phyloP scores from a whole-genome alignment of 75 land plant species.

The Sequoiadendron giganteum region DNA sequence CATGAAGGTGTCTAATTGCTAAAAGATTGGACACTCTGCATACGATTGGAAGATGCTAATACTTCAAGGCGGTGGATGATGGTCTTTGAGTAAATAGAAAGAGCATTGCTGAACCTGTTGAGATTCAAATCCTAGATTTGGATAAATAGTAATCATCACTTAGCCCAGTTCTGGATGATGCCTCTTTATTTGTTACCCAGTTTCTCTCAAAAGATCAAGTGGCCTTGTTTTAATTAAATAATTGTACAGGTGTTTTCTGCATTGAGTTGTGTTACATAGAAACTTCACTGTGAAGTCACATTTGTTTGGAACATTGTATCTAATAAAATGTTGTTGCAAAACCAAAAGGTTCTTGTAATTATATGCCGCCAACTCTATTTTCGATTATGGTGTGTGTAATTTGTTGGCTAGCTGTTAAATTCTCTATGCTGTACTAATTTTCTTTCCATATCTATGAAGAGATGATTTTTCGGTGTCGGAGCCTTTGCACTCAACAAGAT shows the following conservation, averaged over 20 bases:
- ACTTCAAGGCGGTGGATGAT: not conserved
- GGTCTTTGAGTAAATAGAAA: not conserved
- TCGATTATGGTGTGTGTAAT: not conserved
- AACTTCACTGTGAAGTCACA: not conserved
- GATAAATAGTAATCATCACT: not conserved
- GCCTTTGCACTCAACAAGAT: no score
- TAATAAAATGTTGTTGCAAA: not conserved
- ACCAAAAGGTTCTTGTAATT: not conserved
- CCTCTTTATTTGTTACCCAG: not conserved
- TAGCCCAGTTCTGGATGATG: not conserved
- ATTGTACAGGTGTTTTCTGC: not conserved
- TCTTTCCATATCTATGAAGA: not conserved
- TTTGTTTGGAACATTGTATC: not conserved
- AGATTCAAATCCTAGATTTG: not conserved
- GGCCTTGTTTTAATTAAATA: not conserved
- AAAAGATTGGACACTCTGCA: not conserved
- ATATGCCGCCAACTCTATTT: not conserved
- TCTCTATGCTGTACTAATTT: not conserved
- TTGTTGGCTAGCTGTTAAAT: not conserved
- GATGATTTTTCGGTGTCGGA: no score
- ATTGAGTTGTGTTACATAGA: not conserved
- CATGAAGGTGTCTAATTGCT: not conserved
- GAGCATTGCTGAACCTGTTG: not conserved
- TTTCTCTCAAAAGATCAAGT: not conserved
- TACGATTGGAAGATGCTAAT: not conserved